These are phyloP conservation scores for Penicillium bovifimosum DNA, from an alignment of 495 filamentous ascomycete genomes.

Conservation along the genomic window DNA sequence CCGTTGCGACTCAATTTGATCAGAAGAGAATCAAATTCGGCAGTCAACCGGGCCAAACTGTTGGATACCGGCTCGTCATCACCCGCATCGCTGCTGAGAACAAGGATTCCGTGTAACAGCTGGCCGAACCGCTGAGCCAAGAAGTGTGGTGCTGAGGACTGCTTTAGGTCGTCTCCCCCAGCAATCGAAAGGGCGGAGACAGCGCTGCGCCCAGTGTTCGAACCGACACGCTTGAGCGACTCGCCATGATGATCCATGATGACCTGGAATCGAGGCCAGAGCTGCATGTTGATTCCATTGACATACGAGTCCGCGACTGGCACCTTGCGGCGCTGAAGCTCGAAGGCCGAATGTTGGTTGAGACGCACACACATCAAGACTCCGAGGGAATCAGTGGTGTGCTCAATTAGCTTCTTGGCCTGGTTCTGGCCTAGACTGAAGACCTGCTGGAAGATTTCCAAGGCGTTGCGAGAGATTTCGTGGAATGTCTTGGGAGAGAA, in stretches of 20 bases:
- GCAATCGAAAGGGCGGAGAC: conserved; percentile 51
- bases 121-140: conserved; percentile 91
- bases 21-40: conserved; percentile 74
- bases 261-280: conserved; percentile 93
- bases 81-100: conserved; percentile 76
- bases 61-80: conserved; percentile 89
- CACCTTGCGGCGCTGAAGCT: conserved; percentile 84
- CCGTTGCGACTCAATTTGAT: conserved; percentile 61
- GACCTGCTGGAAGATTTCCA: conserved; percentile 76
- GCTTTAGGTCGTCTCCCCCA: conserved; percentile 51
- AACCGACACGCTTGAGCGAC: conserved; percentile 60
- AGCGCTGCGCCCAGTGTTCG: conserved; percentile 48
- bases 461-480: conserved; percentile 59
- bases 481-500: conserved; percentile 62
- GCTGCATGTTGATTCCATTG: conserved; percentile 89
- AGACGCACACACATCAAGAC: conserved; percentile 85
- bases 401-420: conserved; percentile 69
- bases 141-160: conserved; percentile 82
- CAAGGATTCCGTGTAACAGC: conserved; percentile 76
- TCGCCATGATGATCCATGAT: conserved; percentile 92
- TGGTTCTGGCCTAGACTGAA: conserved; percentile 72
- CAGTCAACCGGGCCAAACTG: conserved; percentile 67
- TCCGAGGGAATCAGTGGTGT: conserved; percentile 77
- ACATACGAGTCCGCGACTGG: conserved; percentile 87
- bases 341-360: conserved; percentile 88